Evolutionary conservation across 2,329 filamentous ascomycete species (phyloP).

Genomic region (Pseudofabraea citricarpa): DNA sequence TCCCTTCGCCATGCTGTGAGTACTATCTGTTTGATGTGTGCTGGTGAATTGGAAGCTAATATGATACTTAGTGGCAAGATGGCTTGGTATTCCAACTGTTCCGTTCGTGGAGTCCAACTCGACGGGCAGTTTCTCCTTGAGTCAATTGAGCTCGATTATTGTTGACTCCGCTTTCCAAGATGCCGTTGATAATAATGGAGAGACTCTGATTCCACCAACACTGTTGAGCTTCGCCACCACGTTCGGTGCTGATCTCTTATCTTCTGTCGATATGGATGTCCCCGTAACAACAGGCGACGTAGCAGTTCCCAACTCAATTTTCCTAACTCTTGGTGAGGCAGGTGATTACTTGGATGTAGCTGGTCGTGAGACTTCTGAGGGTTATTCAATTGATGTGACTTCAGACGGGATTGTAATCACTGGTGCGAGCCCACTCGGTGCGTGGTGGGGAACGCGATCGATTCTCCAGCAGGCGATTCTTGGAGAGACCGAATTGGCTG

Average conservation of each 20-base stretch:
- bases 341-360: conserved; percentile 38
- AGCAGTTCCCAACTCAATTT: conserved; percentile 28
- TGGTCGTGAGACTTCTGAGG: conserved; percentile 42
- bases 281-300: conserved; percentile 19
- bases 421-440: conserved; percentile 49
- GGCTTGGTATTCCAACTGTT: conserved; percentile 27
- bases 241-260: conserved; percentile 35
- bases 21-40: not conserved
- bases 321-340: conserved; percentile 40
- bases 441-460: conserved; percentile 54
- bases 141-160: conserved; percentile 31
- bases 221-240: conserved; percentile 41
- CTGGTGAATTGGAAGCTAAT: conserved; percentile 1
- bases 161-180: conserved; percentile 39
- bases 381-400: conserved; percentile 40
- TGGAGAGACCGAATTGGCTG: conserved; percentile 29
- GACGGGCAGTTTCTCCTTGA: conserved; percentile 23
- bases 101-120: conserved; percentile 25
- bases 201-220: conserved; percentile 47
- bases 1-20: not conserved
- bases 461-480: conserved; percentile 46
- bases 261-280: conserved; percentile 26
- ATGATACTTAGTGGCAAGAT: conserved; percentile 8
- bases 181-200: conserved; percentile 37
- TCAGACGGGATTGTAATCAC: conserved; percentile 37